Evolutionary conservation across 768 basidiomycete genomes (phyloP), one percentile per base, ranked within the genome.

Genomic region (Termitomyces sp.): DNA sequence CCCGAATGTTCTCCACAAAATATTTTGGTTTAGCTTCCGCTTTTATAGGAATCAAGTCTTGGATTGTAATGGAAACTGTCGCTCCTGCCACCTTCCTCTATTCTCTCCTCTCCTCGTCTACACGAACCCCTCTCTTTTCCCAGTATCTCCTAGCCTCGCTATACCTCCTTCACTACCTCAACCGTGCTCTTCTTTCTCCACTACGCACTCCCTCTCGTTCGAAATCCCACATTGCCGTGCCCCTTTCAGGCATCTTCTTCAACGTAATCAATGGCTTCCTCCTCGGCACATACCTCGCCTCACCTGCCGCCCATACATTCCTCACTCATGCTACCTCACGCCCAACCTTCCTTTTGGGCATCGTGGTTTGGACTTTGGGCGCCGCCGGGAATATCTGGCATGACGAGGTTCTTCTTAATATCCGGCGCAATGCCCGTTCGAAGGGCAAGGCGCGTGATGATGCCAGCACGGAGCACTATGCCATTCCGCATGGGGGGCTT

Each of bases 361-460:
- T 90, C 12, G 63, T 55, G 0, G 63, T 94, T 2, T 98, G 92
- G 88, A 73, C 74, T 0, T 34, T 72, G 0, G 96, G 96, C 0
- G 78, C 94, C 42, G 71, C 66, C 0, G 90, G 92, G 0, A 98
- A 98, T 69, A 73, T 97, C 32, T 73, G 80, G 34, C 94, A 97
- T 68, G 96, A 98, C 71, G 94, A 97, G 67, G 78, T 98, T 28
- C 82, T 98, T 9, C 77, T 93, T 64, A 76, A 87, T 62, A 82
- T 98, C 51, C 83, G 93, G 6, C 80, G 88, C 58, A 83, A 82
- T 35, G 82, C 85, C 59, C 61, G 68, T 41, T 66, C 65, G 21
- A 75, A 74, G 58, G 65, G 66, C 49, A 70, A 65, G 53, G 65
- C 60, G 1, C 64, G 71, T 32, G 65, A 62, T 51, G 48, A 46